A percentile compares a stretch with the other conserved stretches of the same genome.
phyloP scores from a whole-genome alignment of 2,329 filamentous ascomycete genomes.

The Cladosporium colombiae region DNA sequence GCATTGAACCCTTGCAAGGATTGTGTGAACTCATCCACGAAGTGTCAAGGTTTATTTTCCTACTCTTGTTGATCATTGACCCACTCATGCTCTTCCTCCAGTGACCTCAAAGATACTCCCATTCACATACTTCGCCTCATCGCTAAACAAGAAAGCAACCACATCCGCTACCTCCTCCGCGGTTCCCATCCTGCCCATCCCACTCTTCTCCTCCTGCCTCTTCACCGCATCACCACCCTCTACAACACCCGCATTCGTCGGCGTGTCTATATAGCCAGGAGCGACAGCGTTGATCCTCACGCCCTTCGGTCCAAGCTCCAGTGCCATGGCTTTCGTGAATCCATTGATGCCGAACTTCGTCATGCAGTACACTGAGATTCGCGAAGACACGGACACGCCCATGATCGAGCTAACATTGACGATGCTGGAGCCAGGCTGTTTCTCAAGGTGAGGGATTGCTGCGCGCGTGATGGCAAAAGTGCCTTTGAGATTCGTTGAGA shows the following conservation, averaged over 20 bases:
- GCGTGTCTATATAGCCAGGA: constrained; percentile 49
- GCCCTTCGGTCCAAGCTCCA: constrained; percentile 41
- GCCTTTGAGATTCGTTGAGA: constrained; percentile 45
- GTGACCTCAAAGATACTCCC: constrained; percentile 52
- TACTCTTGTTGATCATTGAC: too few relatives aligned
- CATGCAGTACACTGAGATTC: constrained; percentile 45
- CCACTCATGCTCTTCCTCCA: constrained; percentile 39
- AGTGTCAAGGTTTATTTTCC: too few relatives aligned
- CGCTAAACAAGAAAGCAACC: constrained; percentile 51
- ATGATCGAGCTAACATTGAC: constrained; percentile 48
- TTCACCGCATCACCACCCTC: constrained; percentile 49
- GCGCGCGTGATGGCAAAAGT: constrained; percentile 44
- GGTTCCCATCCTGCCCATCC: constrained; percentile 46
- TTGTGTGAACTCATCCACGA: too few relatives aligned
- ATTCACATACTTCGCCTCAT: constrained; percentile 49
- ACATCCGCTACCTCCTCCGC: constrained; percentile 54
- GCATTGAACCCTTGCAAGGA: too few relatives aligned
- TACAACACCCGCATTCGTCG: constrained; percentile 52
- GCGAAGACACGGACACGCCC: constrained; percentile 38
- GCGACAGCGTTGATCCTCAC: constrained; percentile 44
- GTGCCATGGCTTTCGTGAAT: constrained; percentile 48
- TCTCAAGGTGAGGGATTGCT: constrained; percentile 42
- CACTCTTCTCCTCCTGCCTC: constrained; percentile 43
- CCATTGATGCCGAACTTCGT: constrained; percentile 49
- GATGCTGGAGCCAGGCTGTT: constrained; percentile 36